Percentiles rank a stretch among this genome's conserved stretches.
Evolutionary conservation across 208 protist genomes (phyloP).

Genomic region (Borovskyia barvae): DNA sequence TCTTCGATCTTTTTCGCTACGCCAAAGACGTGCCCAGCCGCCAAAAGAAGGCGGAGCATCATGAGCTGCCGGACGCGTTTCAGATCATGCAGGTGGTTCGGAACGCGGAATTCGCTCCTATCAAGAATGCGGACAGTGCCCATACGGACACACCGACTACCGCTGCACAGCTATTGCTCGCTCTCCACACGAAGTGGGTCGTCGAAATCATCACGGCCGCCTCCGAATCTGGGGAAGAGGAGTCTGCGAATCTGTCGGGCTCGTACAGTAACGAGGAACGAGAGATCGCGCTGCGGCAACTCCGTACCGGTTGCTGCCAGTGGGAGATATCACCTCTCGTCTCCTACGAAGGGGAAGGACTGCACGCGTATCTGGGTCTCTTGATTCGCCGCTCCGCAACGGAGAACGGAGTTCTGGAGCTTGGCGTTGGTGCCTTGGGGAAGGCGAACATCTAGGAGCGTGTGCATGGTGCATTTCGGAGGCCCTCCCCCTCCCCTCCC

Average conservation of each 20-base stretch:
- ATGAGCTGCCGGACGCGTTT: constrained; percentile 32
- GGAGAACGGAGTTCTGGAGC: constrained; percentile 17
- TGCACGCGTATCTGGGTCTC: constrained; percentile 24
- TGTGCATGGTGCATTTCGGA: too few relatives aligned
- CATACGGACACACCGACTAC: constrained; percentile 85
- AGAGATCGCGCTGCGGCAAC: constrained; percentile 25
- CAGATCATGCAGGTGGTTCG: constrained; percentile 88
- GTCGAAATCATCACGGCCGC: constrained; percentile 16
- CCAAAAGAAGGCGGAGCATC: not conserved
- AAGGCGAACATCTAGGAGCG: constrained; percentile 15
- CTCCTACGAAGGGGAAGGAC: constrained; percentile 91
- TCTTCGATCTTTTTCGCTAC: constrained; percentile 96
- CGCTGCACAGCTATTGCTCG: constrained; percentile 57
- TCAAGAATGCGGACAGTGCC: constrained; percentile 95
- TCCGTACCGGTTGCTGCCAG: constrained; percentile 19
- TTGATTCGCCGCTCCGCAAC: constrained; percentile 34
- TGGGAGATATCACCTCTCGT: constrained; percentile 93
- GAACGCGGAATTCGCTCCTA: constrained; percentile 94
- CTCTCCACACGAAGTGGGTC: constrained; percentile 76
- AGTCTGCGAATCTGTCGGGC: not conserved
- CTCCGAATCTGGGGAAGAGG: constrained; percentile 4
- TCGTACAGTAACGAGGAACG: constrained; percentile 9
- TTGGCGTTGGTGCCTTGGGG: constrained; percentile 10
- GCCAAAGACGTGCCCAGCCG: constrained; percentile 34
- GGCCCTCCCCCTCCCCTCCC: not conserved